These are phyloP conservation scores for Ballota nigra DNA, from an alignment of 257 asterid genomes.

Conservation along the genomic window DNA sequence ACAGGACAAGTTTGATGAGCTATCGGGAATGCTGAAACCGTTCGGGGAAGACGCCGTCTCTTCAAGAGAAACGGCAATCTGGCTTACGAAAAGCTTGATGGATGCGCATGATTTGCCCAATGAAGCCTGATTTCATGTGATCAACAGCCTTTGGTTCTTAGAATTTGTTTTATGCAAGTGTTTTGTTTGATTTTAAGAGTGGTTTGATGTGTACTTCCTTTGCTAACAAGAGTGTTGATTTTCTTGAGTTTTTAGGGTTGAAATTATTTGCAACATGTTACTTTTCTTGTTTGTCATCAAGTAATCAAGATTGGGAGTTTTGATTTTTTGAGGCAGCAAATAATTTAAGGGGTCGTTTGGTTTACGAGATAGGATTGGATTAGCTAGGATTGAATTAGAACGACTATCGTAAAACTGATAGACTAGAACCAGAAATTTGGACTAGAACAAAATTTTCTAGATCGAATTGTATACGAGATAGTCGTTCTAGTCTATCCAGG, in stretches of 20 bases:
- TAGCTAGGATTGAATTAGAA: no score
- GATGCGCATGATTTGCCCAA: slow-evolving; percentile 58
- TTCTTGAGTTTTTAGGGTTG: slow-evolving; percentile 12
- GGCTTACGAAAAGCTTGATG: slow-evolving; percentile 84
- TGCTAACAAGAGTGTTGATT: slow-evolving; percentile 17
- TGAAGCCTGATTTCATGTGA: slow-evolving; percentile 36
- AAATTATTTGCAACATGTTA: neutral
- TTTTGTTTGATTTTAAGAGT: neutral
- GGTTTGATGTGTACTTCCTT: slow-evolving; percentile 24
- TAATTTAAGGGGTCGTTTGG: no score
- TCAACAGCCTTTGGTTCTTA: neutral
- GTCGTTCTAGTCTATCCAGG: no score
- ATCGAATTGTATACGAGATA: no score
- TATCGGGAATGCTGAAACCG: slow-evolving; percentile 79
- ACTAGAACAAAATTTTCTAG: no score
- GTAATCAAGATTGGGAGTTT: no score
- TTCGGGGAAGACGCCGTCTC: slow-evolving; percentile 84
- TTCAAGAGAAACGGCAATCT: slow-evolving; percentile 91
- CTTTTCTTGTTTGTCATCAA: no score
- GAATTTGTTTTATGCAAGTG: slow-evolving; percentile 5
- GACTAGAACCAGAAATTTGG: no score
- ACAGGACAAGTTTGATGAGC: slow-evolving; percentile 88
- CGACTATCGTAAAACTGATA: no score
- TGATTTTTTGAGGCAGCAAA: no score
- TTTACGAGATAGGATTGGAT: no score